A percentile compares a stretch with the other conserved stretches of the same genome.
Conservation (phyloP, 140 eudicot genomes). For the Erigeron philadelphicus region DNA sequence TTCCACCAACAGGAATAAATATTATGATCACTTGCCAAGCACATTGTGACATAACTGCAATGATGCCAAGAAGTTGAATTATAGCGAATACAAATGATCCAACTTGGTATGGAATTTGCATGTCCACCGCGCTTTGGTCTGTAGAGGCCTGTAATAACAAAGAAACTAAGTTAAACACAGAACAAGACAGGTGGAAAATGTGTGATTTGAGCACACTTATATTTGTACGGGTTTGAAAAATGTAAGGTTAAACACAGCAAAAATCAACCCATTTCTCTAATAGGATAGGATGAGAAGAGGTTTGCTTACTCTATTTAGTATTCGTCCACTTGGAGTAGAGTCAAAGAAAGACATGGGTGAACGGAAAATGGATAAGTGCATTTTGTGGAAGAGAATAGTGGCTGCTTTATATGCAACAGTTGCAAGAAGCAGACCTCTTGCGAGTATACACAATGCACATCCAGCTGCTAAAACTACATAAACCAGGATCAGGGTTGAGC, state of each 20-base stretch:
- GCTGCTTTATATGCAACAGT: slow-evolving; percentile 72
- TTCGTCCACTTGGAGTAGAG: slow-evolving; percentile 89
- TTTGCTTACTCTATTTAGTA: slow-evolving; percentile 68
- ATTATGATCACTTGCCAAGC: slow-evolving; percentile 76
- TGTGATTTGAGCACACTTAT: neutral
- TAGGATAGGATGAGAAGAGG: neutral
- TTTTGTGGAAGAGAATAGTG: slow-evolving; percentile 57
- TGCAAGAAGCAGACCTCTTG: slow-evolving; percentile 50
- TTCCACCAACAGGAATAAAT: slow-evolving; percentile 53
- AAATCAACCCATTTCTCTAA: no score
- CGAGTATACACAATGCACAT: slow-evolving; percentile 63
- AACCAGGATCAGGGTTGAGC: slow-evolving; percentile 58
- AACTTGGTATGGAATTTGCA: slow-evolving; percentile 50
- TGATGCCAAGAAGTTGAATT: slow-evolving; percentile 63
- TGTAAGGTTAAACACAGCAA: no score
- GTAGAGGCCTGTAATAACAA: slow-evolving; percentile 59
- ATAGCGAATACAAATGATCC: slow-evolving; percentile 51
- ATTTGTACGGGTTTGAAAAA: no score
- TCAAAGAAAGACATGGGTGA: slow-evolving; percentile 99
- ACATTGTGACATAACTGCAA: slow-evolving; percentile 67
- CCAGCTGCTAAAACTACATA: slow-evolving; percentile 63
- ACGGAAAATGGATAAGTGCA: slow-evolving; percentile 74
- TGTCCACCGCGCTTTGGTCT: slow-evolving; percentile 79
- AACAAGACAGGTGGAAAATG: neutral
- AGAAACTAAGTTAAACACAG: neutral